Conservation (phyloP, 2,329 filamentous ascomycete species). For the Biscogniauxia marginata region DNA sequence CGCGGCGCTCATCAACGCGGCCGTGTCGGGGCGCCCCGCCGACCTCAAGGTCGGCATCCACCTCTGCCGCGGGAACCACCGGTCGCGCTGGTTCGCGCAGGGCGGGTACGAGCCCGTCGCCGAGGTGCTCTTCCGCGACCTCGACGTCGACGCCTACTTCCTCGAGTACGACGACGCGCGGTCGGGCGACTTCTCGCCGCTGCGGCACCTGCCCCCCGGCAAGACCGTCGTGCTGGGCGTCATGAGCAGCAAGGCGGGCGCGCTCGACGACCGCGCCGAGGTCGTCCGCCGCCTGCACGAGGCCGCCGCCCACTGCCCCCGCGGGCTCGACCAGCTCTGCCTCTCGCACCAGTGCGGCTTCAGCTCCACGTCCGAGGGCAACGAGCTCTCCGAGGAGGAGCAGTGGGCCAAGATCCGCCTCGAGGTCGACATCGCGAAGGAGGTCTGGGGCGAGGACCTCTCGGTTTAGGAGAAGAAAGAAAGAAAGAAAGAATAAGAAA, state of each 20-base stretch:
- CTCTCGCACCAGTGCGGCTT: constrained; percentile 59
- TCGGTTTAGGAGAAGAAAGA: constrained; percentile 18
- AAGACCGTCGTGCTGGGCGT: constrained; percentile 57
- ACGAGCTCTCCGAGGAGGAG: constrained; percentile 54
- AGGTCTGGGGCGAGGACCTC: constrained; percentile 52
- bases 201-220: constrained; percentile 51
- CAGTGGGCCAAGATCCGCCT: constrained; percentile 57
- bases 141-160: constrained; percentile 58
- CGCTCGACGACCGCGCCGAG: constrained; percentile 48
- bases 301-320: constrained; percentile 46
- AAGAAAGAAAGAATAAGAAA: not conserved
- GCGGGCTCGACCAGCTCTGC: constrained; percentile 54
- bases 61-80: constrained; percentile 57
- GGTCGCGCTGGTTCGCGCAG: constrained; percentile 55
- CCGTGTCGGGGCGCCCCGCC: constrained; percentile 48
- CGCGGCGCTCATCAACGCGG: constrained; percentile 53
- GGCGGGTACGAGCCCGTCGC: constrained; percentile 59
- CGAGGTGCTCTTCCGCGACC: constrained; percentile 55
- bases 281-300: constrained; percentile 41
- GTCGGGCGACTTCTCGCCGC: constrained; percentile 53
- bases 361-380: constrained; percentile 55
- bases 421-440: constrained; percentile 56
- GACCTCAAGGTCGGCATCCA: constrained; percentile 58
- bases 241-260: constrained; percentile 56
- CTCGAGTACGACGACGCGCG: constrained; percentile 59